Evolutionary conservation across 164 flowering plant species (phyloP).

Genomic region (Umbilicus rupestris): DNA sequence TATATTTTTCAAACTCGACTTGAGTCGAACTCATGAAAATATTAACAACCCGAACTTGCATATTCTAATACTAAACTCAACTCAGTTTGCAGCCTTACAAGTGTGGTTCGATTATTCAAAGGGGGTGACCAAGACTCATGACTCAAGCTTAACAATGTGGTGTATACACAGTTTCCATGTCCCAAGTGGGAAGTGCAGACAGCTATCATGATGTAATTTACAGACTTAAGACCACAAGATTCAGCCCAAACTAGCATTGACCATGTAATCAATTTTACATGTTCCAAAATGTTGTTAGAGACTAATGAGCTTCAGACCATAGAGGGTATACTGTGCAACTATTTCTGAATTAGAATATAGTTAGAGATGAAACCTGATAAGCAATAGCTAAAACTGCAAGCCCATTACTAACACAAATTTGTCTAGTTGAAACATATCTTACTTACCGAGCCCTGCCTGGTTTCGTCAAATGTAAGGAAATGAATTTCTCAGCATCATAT

Average conservation of each 20-base stretch:
- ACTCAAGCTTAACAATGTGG: not conserved
- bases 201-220: not conserved
- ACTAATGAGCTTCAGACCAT: not conserved
- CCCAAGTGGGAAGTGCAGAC: not conserved
- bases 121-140: not conserved
- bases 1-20: no score
- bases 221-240: not conserved
- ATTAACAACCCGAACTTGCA: no score
- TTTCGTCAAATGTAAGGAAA: constrained; percentile 12
- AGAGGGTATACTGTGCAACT: constrained; percentile 11
- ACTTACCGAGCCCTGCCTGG: no score
- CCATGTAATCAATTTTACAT: no score
- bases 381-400: no score
- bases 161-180: not conserved
- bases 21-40: no score
- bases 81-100: no score
- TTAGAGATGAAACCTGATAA: no score
- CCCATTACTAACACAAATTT: no score
- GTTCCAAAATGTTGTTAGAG: not conserved
- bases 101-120: not conserved
- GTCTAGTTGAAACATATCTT: no score
- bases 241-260: not conserved
- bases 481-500: constrained; percentile 65
- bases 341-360: constrained; percentile 13
- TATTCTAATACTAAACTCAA: no score